Conservation (phyloP, 2,329 filamentous ascomycete species). For the Didymella glomerata region DNA sequence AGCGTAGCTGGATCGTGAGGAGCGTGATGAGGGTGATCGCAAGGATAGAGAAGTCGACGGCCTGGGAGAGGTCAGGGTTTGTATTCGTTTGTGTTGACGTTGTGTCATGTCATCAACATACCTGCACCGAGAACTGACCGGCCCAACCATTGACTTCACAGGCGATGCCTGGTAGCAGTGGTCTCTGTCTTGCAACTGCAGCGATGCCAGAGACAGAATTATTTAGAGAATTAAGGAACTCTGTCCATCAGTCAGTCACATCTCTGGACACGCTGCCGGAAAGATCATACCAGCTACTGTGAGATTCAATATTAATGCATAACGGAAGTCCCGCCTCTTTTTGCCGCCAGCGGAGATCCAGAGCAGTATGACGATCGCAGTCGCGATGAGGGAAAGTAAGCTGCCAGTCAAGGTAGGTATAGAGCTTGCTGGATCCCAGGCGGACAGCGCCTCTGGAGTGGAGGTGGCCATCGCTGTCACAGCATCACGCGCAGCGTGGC, state of each 20-base stretch:
- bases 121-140: constrained; percentile 58
- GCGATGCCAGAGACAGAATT: constrained; percentile 55
- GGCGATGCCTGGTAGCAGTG: constrained; percentile 41
- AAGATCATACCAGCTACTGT: constrained; percentile 29
- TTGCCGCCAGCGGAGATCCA: constrained; percentile 29
- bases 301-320: constrained; percentile 37
- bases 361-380: constrained; percentile 27
- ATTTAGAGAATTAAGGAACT: constrained; percentile 52
- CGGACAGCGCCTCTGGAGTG: background rate
- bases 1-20: constrained; percentile 51
- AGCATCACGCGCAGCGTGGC: constrained; percentile 24
- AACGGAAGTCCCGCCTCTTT: constrained; percentile 32
- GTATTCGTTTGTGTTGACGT: background rate
- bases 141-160: constrained; percentile 57
- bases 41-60: constrained; percentile 54
- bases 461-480: background rate
- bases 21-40: constrained; percentile 57
- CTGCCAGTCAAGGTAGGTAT: constrained; percentile 37
- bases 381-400: constrained; percentile 31
- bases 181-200: constrained; percentile 37
- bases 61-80: constrained; percentile 18
- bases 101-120: constrained; percentile 16
- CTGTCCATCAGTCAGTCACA: constrained; percentile 2
- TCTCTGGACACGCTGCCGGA: background rate
- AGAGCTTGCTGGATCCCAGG: constrained; percentile 22